Conservation (phyloP, 192 early-diverging fungal species). For the Rhizophagus clarus region DNA sequence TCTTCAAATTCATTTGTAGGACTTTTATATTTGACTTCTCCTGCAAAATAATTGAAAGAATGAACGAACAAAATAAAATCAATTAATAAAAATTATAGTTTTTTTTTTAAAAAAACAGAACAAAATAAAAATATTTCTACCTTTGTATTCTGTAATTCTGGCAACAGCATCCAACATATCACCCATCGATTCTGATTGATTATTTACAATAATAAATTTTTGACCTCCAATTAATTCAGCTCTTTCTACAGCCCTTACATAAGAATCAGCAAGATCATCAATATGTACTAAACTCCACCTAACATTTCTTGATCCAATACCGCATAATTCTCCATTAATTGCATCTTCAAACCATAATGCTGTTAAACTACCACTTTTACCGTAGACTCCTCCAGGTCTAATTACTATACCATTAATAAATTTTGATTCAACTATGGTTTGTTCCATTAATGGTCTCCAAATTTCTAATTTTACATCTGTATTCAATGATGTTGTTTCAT, state of each 20-base stretch:
- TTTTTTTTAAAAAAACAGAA: too few species aligned
- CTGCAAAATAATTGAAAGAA: neutral
- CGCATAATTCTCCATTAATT: neutral
- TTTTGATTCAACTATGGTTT: slow-evolving; percentile 24
- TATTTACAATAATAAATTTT: slow-evolving; percentile 37
- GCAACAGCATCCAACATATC: slow-evolving; percentile 36
- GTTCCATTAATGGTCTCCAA: slow-evolving; percentile 41
- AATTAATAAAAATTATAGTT: neutral
- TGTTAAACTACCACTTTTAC: slow-evolving; percentile 31
- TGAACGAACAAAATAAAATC: neutral
- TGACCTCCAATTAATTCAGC: slow-evolving; percentile 30
- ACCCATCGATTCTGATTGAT: slow-evolving; percentile 33
- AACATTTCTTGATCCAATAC: slow-evolving; percentile 26
- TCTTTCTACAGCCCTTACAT: slow-evolving; percentile 35
- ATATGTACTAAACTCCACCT: slow-evolving; percentile 34
- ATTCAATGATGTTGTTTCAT: neutral
- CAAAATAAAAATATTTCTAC: neutral
- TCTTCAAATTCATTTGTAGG: neutral
- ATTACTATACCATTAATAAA: slow-evolving; percentile 33
- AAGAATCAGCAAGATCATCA: slow-evolving; percentile 41
- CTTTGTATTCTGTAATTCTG: slow-evolving; percentile 30
- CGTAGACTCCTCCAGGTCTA: slow-evolving; percentile 24
- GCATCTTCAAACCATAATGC: slow-evolving; percentile 26
- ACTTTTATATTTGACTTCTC: slow-evolving; percentile 5
- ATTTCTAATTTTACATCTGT: slow-evolving; percentile 24